Conservation (phyloP, 768 basidiomycete species). For the Coprinopsis sp. region DNA sequence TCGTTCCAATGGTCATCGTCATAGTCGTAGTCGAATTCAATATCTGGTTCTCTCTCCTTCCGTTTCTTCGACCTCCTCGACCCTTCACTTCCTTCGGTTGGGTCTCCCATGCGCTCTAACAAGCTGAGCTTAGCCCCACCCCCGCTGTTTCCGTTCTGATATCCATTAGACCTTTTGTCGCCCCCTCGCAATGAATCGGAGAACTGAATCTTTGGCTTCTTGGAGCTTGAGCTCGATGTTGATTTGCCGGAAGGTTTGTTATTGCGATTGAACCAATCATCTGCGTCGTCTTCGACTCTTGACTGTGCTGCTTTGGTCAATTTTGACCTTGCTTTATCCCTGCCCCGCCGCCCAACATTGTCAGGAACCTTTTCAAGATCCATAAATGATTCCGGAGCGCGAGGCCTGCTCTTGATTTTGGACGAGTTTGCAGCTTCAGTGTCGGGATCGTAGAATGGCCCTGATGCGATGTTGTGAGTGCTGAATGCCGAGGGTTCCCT, state of each 20-base stretch:
- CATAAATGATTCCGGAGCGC: constrained; percentile 30
- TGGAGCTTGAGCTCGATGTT: neutral
- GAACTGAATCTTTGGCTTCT: constrained; percentile 21
- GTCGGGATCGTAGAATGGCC: constrained; percentile 58
- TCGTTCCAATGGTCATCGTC: neutral
- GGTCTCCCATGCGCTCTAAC: constrained; percentile 6
- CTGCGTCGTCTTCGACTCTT: constrained; percentile 46
- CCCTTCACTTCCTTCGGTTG: neutral
- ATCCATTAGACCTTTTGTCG: constrained; percentile 1
- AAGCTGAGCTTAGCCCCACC: constrained; percentile 6
- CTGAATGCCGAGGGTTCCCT: constrained; percentile 67
- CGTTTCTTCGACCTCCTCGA: neutral
- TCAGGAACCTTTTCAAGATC: constrained; percentile 47
- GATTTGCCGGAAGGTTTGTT: constrained; percentile 22
- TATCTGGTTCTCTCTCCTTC: constrained; percentile 7
- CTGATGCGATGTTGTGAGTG: constrained; percentile 50
- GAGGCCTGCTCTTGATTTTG: constrained; percentile 18
- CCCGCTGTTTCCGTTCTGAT: neutral
- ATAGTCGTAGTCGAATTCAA: neutral
- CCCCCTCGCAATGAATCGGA: constrained; percentile 4
- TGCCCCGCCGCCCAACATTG: constrained; percentile 63
- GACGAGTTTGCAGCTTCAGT: constrained; percentile 24
- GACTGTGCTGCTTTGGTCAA: constrained; percentile 47
- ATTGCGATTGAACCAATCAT: constrained; percentile 62
- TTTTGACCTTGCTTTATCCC: constrained; percentile 53